phyloP scores from a whole-genome alignment of 441 rosid species.

The Viola pubescens region DNA sequence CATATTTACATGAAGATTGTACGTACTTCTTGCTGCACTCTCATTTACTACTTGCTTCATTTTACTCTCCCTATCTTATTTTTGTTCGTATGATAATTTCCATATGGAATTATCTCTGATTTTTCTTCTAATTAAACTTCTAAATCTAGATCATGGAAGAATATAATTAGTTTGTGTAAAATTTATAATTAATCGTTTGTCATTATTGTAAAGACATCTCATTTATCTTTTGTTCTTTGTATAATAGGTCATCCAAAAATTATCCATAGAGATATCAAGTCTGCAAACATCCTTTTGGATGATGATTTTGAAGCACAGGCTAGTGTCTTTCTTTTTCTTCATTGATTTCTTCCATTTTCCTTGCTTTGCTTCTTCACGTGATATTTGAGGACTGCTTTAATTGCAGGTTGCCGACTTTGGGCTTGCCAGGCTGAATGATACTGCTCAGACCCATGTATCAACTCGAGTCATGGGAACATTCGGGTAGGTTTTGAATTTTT shows the following conservation, averaged over 20 bases:
- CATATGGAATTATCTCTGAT: no score
- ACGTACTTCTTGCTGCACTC: slow-evolving; percentile 21
- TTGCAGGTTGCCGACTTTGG: slow-evolving; percentile 94
- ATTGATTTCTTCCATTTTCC: slow-evolving; percentile 1
- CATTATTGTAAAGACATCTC: no score
- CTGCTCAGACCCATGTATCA: slow-evolving; percentile 72
- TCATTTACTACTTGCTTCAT: background rate
- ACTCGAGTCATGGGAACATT: slow-evolving; percentile 94
- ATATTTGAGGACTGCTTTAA: slow-evolving; percentile 8
- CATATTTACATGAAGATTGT: slow-evolving; percentile 93
- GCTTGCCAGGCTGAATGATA: slow-evolving; percentile 70
- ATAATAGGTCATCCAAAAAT: slow-evolving; percentile 71
- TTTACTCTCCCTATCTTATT: no score
- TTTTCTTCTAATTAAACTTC: no score
- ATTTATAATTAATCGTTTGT: no score
- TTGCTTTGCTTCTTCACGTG: background rate
- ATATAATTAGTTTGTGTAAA: no score
- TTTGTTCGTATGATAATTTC: no score
- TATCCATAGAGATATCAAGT: slow-evolving; percentile 81
- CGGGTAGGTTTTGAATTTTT: slow-evolving; percentile 49
- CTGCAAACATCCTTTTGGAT: slow-evolving; percentile 76
- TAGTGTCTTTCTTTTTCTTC: slow-evolving; percentile 12
- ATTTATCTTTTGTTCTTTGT: slow-evolving; percentile 3
- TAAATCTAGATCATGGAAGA: no score
- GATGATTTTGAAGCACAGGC: slow-evolving; percentile 76